phyloP scores from a whole-genome alignment of 441 rosid species.

The Arabidopsis lyrata region DNA sequence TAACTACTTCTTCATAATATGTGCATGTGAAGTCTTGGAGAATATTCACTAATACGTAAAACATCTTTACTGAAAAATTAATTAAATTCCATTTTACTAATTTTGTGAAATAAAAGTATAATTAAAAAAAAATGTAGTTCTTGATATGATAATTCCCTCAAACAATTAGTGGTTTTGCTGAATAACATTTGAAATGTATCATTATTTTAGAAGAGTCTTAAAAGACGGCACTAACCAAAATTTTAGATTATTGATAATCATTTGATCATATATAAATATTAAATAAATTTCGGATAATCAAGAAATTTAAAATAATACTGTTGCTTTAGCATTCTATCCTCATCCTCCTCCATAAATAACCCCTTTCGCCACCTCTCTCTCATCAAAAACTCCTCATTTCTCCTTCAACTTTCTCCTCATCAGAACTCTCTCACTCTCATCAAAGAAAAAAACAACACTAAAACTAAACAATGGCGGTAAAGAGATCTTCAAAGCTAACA shows the following conservation, averaged over 20 bases:
- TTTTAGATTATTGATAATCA: slow-evolving; percentile 24
- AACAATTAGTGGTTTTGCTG: slow-evolving; percentile 8
- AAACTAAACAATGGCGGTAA: slow-evolving; percentile 61
- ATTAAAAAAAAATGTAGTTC: neutral
- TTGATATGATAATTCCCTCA: slow-evolving; percentile 9
- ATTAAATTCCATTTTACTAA: neutral
- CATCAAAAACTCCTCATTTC: slow-evolving; percentile 37
- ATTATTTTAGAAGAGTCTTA: slow-evolving; percentile 38
- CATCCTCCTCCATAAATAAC: slow-evolving; percentile 44
- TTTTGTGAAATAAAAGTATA: neutral
- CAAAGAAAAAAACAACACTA: slow-evolving; percentile 4
- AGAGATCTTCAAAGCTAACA: slow-evolving; percentile 63
- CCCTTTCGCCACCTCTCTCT: slow-evolving; percentile 35
- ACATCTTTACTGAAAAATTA: no score
- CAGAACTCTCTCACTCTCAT: slow-evolving; percentile 23
- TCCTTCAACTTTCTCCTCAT: slow-evolving; percentile 27
- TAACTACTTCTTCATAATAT: slow-evolving; percentile 1
- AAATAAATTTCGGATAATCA: slow-evolving; percentile 25
- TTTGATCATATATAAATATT: slow-evolving; percentile 18
- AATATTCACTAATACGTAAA: no score
- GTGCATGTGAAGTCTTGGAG: no score
- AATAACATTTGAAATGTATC: slow-evolving; percentile 15
- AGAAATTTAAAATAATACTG: slow-evolving; percentile 25
- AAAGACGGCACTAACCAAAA: slow-evolving; percentile 38
- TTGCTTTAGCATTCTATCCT: slow-evolving; percentile 40